Evolutionary conservation across 2,329 filamentous ascomycete genomes (phyloP), one percentile per base, ranked within the genome.

Genomic region (Microdochium nivale): DNA sequence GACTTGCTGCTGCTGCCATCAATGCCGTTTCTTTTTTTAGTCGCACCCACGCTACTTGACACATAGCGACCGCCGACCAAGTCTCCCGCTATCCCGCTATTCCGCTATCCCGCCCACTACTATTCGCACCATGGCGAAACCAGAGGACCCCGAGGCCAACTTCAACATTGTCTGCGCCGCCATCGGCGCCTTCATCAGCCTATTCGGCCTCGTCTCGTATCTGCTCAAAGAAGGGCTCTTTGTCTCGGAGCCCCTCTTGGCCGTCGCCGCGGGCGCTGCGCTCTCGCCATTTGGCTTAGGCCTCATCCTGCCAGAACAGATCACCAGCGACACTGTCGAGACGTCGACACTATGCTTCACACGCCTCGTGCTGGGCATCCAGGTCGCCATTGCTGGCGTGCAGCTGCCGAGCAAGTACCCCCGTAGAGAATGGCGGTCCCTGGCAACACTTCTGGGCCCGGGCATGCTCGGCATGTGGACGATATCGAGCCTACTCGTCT

Each of bases 361-460:
- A n/a, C 79, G 84, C 54, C 83, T 87, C 52, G 84, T 87, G 50
- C 72, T 88, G 40, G 83, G 86, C 49, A 83, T 87, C 27, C 84
- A 87, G 73, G 87, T 84, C 74, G 87, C 87, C 61, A 83, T 83
- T 58, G 80, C 87, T 23, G 84, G 84, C 8, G 84, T 87, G 65
- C 84, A 87, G 67, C 73, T 88, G 70, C 84, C 84, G 21, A 78
- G 63, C 24, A 53, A 54, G 46, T 65, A 65, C 49, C 65, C 66
- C 46, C 37, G 49, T 24, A 21, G 40, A 4, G 49, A 55, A 47
- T 47, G 50, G 47, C 47, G 48, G 16, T 55, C 56, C 9, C 67
- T 88, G 5, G 67, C 76, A 2, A 67, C 85, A 3, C 70, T 88
- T 14, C 74, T 87, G 3, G 84, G 83, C 0, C 84, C 84, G 0